phyloP scores from a whole-genome alignment of 768 basidiomycete genomes.

The Coprinopsis strossmayeri region DNA sequence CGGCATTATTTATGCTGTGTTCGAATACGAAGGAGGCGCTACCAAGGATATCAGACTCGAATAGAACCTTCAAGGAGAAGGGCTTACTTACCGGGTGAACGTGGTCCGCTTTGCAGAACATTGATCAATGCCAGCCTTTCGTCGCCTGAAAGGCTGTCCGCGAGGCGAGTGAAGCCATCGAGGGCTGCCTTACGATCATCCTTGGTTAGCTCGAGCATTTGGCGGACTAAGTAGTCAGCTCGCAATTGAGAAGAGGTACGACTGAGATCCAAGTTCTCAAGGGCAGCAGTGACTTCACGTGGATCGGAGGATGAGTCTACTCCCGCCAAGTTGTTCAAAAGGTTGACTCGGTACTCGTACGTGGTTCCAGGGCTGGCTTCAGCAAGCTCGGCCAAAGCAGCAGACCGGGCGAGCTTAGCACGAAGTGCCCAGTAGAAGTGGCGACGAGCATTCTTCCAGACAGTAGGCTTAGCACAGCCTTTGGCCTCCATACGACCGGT shows the following conservation, averaged over 20 bases:
- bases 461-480: slow-evolving; percentile 80
- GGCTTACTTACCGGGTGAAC: slow-evolving; percentile 49
- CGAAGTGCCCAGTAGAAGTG: slow-evolving; percentile 94
- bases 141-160: slow-evolving; percentile 68
- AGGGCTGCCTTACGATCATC: slow-evolving; percentile 75
- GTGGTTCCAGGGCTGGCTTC: slow-evolving; percentile 69
- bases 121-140: slow-evolving; percentile 57
- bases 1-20: slow-evolving; percentile 15
- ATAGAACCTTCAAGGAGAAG: not conserved
- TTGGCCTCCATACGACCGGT: slow-evolving; percentile 97
- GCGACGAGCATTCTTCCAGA: slow-evolving; percentile 86
- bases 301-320: slow-evolving; percentile 47
- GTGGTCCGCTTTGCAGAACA: slow-evolving; percentile 52
- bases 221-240: slow-evolving; percentile 60
- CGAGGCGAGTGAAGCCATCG: slow-evolving; percentile 64
- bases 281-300: slow-evolving; percentile 50
- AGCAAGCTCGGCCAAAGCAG: slow-evolving; percentile 54
- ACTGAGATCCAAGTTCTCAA: slow-evolving; percentile 68
- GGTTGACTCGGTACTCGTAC: slow-evolving; percentile 55
- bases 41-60: slow-evolving; percentile 4
- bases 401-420: slow-evolving; percentile 67
- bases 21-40: slow-evolving; percentile 35
- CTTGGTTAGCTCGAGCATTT: slow-evolving; percentile 60
- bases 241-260: slow-evolving; percentile 58
- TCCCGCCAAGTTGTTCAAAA: slow-evolving; percentile 58